Evolutionary conservation across 768 basidiomycete genomes (phyloP), one percentile per base, ranked within the genome.

Genomic region (Phlebiopsis gigantea): DNA sequence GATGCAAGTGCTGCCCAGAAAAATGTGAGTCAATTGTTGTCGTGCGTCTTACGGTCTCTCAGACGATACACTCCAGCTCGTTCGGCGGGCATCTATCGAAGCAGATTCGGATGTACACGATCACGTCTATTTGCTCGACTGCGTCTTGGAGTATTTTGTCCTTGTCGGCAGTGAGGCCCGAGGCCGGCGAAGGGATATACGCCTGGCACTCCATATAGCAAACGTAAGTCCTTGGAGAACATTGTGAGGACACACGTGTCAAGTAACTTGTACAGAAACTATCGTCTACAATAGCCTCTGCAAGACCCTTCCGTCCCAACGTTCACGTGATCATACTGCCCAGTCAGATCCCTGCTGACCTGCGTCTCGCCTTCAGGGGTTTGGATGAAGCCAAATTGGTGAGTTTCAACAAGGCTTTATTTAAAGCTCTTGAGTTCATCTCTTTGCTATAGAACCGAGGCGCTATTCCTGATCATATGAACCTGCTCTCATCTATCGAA

Each of bases 111-210:
- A 66, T 2, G 66, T 77, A 14, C 70, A 77, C 50, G 68, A 68
- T 17, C 79, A 76, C 15, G 79, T 91, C 6, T 85, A 83, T 62
- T 71, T 92, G 47, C 66, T 90, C 34, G 85, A 93, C 65, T 91
- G 87, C 64, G 72, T 83, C 19, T 90, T 89, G 82, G 91, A 93
- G 69, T 72, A 87, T 45, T 93, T 89, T 62, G 79, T 93, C 17
- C 56, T 93, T 26, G 83, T 93, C 14, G 87, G 87, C 12, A 73
- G 71, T 47, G 74, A 80, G 21, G 88, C 87, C n/a, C 78, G 88
- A 51, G 78, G 78, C 28, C 73, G 79, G 30, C 77, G 84, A 53
- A 66, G 68, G 47, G 78, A 83, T 47, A 90, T 93, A 53, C 76
- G 73, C 45, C 71, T 88, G 24, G 90, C 83, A 2, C 65, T 92